Percentiles rank a stretch among this genome's conserved stretches.
These are phyloP conservation scores for Camelina laxa DNA, from an alignment of 345 rosid genomes.

Conservation along the genomic window DNA sequence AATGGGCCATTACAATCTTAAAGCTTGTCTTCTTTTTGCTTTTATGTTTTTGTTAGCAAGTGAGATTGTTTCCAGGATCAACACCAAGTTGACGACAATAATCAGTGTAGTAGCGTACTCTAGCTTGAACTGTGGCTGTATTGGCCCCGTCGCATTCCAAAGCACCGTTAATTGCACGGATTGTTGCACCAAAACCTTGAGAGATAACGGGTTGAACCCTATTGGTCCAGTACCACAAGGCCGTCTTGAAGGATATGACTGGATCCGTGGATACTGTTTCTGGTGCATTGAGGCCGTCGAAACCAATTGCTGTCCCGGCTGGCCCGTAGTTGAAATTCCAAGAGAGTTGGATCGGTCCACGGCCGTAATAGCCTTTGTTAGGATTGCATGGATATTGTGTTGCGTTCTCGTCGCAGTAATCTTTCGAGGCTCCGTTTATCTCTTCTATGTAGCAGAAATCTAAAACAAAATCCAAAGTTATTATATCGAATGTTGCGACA, in stretches of 20 bases:
- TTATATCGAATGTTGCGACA: neutral
- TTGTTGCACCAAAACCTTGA: constrained; percentile 77
- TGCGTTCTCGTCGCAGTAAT: constrained; percentile 53
- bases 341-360: constrained; percentile 70
- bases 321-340: constrained; percentile 74
- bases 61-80: constrained; percentile 59
- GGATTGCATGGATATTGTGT: constrained; percentile 62
- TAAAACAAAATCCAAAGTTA: constrained; percentile 24
- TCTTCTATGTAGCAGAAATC: constrained; percentile 69
- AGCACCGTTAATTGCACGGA: constrained; percentile 63
- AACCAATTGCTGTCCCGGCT: constrained; percentile 55
- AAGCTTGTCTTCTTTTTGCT: constrained; percentile 10
- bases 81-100: constrained; percentile 62
- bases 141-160: constrained; percentile 60
- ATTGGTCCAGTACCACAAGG: constrained; percentile 76
- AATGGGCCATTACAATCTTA: constrained; percentile 20
- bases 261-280: constrained; percentile 66
- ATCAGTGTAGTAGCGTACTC: constrained; percentile 54
- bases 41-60: constrained; percentile 47
- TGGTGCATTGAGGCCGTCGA: constrained; percentile 63
- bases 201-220: constrained; percentile 52
- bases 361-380: constrained; percentile 60
- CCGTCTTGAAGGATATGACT: constrained; percentile 61
- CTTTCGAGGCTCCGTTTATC: constrained; percentile 49
- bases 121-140: constrained; percentile 47